Base-by-base conservation (phyloP, 257 asterid species). In the Solanum pennellii region DNA sequence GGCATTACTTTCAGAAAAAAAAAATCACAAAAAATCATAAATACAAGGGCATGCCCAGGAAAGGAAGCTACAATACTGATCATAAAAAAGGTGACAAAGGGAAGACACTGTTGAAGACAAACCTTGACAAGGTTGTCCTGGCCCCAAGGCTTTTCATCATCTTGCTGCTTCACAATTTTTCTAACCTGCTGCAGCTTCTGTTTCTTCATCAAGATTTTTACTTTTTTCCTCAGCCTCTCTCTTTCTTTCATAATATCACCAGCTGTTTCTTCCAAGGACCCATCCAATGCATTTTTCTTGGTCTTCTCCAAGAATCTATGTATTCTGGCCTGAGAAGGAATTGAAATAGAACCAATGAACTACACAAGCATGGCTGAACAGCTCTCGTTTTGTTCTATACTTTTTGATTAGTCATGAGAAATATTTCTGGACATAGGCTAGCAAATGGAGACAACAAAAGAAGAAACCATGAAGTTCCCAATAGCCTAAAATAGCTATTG, bases 61-160 rank as follows among this genome's bases (percentile, higher is more conserved):
- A 84, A 14, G 66, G 75, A 44, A 89, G 12, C 69, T 56, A 11
- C 45, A 18, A 16, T 47, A 85, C 68, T 69, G 21, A 82, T 85
- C 85, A 79, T 45, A 44, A 15, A 15, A 15, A 79, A 79, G 41
- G 66, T 44, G 84, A 49, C 21, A 3, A 49, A 29, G 69, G 9
- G 45, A 80, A 49, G 20, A 82, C 25, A 27, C 41, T 80, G 85
- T 49, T 27, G 27, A 82, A 88, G 45, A 59, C 86, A 84, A 76
- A 95, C 99, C 98, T 95, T 97, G 49, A 94, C 90, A 93, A 94
- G 96, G 91, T 89, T 90, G n/a, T 96, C 99, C 92, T 91, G 95
- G 68, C 99, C 98, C 99, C 99, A 97, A 27, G 98, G 91, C 89
- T 90, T 93, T 75, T 88, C 69, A 84, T 93, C 93, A 87, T 95